These are phyloP conservation scores for Rhododendron mucronatum DNA, from an alignment of 148 eudicot species.

Conservation along the genomic window DNA sequence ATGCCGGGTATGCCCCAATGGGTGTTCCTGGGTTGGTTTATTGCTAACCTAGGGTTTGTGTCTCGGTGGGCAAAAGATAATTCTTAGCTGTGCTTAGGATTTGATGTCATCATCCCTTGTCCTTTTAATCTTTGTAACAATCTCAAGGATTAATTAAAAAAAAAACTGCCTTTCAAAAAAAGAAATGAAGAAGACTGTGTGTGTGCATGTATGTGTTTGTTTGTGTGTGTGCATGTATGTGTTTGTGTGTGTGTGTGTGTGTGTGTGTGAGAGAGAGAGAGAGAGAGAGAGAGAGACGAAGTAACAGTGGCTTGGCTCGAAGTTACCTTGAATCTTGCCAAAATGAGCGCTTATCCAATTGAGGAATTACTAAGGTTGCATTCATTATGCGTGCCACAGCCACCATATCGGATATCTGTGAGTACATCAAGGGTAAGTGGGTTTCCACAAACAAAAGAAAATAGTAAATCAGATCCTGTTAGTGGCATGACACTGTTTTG, in stretches of 20 bases:
- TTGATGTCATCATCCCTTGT: too few relatives aligned
- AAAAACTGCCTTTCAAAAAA: too few relatives aligned
- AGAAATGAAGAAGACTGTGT: neutral
- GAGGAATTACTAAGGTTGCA: constrained; percentile 87
- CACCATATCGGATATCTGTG: constrained; percentile 92
- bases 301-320: neutral
- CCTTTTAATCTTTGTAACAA: too few relatives aligned
- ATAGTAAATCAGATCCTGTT: neutral
- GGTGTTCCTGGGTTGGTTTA: too few relatives aligned
- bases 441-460: neutral
- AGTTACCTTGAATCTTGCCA: constrained; percentile 89
- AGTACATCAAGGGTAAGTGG: constrained; percentile 3
- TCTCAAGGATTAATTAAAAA: too few relatives aligned
- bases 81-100: too few relatives aligned
- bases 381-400: constrained; percentile 87
- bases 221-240: neutral
- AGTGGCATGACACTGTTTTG: neutral
- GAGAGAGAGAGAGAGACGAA: neutral
- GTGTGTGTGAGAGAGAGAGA: constrained; percentile 6
- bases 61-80: too few relatives aligned
- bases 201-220: neutral
- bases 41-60: too few relatives aligned
- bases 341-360: constrained; percentile 79
- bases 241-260: neutral
- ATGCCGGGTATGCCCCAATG: too few relatives aligned